Evolutionary conservation across 345 rosid genomes (phyloP).

Genomic region (Salix suchowensis): DNA sequence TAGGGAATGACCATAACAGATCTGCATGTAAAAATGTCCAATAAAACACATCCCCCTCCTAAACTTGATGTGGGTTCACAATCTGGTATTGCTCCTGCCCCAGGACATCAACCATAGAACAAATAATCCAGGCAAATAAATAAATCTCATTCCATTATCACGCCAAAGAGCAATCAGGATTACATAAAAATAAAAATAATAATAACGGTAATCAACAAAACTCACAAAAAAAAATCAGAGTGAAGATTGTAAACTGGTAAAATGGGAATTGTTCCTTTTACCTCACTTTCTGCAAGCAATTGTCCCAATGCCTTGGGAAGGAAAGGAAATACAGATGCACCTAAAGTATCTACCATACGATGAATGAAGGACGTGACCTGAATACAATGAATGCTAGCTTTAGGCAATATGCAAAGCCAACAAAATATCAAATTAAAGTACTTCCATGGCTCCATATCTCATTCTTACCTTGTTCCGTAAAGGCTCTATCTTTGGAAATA

Average conservation of each 20-base stretch:
- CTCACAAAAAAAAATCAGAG: not conserved
- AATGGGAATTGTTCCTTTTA: constrained; percentile 17
- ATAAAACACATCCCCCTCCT: not conserved
- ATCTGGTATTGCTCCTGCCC: not conserved
- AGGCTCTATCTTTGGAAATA: constrained; percentile 75
- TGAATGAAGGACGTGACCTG: constrained; percentile 92
- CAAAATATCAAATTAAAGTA: not conserved
- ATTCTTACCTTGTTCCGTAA: constrained; percentile 71
- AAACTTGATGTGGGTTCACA: not conserved
- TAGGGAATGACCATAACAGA: not conserved
- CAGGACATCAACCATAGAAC: not conserved
- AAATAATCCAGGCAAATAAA: not conserved
- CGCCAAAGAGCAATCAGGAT: not conserved
- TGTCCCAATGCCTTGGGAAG: constrained; percentile 91
- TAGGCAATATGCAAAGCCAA: constrained; percentile 13
- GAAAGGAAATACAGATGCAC: constrained; percentile 83
- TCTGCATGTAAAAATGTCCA: not conserved
- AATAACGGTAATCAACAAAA: not conserved
- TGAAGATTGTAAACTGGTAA: not conserved
- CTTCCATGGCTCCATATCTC: constrained; percentile 3
- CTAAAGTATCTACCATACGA: constrained; percentile 95
- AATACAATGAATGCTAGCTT: constrained; percentile 17
- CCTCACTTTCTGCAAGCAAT: constrained; percentile 91
- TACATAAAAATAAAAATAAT: not conserved
- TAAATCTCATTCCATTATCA: not conserved